Evolutionary conservation across 495 filamentous ascomycete species (phyloP).

Genomic region (Talaromyces liani): DNA sequence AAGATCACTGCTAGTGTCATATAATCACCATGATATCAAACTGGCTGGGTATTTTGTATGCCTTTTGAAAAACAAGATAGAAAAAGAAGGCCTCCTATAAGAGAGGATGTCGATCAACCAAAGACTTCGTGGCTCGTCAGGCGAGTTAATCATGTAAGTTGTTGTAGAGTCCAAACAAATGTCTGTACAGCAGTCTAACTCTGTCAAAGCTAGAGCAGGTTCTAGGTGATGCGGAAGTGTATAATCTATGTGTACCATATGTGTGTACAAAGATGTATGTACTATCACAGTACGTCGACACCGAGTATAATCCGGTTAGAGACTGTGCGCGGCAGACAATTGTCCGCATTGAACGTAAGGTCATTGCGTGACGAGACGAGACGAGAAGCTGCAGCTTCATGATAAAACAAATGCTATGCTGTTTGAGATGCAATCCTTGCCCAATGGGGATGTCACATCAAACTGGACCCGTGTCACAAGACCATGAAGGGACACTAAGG

Average conservation of each 20-base stretch:
- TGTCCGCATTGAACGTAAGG: not conserved
- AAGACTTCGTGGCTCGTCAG: not conserved
- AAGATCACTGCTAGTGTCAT: not conserved
- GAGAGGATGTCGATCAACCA: not conserved
- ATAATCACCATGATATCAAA: not conserved
- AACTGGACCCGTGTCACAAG: not conserved
- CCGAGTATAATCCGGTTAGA: not conserved
- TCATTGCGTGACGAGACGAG: not conserved
- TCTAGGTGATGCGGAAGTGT: not conserved
- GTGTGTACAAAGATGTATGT: not conserved
- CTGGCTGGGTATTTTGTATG: not conserved
- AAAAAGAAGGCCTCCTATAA: not conserved
- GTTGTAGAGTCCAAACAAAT: not conserved
- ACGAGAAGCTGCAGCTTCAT: not conserved
- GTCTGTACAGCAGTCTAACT: not conserved
- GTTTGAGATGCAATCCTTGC: not conserved
- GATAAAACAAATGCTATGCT: not conserved
- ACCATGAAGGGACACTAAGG: slow-evolving; percentile 15
- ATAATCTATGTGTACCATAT: not conserved
- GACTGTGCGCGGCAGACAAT: not conserved
- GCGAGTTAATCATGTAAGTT: not conserved
- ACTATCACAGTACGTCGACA: not conserved
- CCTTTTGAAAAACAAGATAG: not conserved
- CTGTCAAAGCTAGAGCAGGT: not conserved
- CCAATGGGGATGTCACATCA: not conserved